Evolutionary conservation across 2,329 filamentous ascomycete genomes (phyloP).

Genomic region (Cercospora zeina): DNA sequence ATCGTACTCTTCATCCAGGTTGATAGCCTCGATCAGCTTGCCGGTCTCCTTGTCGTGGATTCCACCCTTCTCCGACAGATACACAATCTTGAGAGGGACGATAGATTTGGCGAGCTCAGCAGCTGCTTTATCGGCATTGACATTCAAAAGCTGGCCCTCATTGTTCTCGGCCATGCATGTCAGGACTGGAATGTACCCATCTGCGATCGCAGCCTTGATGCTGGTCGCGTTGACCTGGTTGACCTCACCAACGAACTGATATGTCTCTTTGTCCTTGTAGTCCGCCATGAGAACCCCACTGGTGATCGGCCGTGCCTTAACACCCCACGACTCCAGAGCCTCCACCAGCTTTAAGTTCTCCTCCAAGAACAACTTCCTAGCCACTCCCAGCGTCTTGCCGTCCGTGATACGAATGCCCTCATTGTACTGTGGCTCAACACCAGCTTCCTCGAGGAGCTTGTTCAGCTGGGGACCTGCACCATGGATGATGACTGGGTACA

Average conservation of each 20-base stretch:
- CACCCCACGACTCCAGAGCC: constrained; percentile 83
- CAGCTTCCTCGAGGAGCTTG: constrained; percentile 81
- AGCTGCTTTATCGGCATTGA: constrained; percentile 95
- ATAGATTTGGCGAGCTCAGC: constrained; percentile 86
- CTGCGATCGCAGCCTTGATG: constrained; percentile 86
- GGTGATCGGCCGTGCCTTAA: constrained; percentile 84
- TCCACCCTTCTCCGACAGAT: constrained; percentile 96
- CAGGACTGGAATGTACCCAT: constrained; percentile 87
- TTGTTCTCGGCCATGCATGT: constrained; percentile 94
- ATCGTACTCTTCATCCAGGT: constrained; percentile 94
- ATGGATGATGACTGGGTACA: constrained; percentile 94
- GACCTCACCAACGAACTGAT: constrained; percentile 93
- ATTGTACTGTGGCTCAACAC: constrained; percentile 92
- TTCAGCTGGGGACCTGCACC: constrained; percentile 95
- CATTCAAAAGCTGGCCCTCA: constrained; percentile 90
- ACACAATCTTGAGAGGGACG: constrained; percentile 95
- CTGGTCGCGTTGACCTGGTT: constrained; percentile 85
- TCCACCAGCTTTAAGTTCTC: constrained; percentile 93
- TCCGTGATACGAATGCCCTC: constrained; percentile 96
- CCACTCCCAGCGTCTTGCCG: constrained; percentile 87
- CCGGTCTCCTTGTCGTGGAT: constrained; percentile 91
- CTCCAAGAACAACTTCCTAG: constrained; percentile 87
- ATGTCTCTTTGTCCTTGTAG: constrained; percentile 95
- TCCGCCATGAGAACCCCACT: constrained; percentile 88
- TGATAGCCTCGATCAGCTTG: constrained; percentile 95